Evolutionary conservation across 257 asterid genomes (phyloP).

Genomic region (Plantago major): DNA sequence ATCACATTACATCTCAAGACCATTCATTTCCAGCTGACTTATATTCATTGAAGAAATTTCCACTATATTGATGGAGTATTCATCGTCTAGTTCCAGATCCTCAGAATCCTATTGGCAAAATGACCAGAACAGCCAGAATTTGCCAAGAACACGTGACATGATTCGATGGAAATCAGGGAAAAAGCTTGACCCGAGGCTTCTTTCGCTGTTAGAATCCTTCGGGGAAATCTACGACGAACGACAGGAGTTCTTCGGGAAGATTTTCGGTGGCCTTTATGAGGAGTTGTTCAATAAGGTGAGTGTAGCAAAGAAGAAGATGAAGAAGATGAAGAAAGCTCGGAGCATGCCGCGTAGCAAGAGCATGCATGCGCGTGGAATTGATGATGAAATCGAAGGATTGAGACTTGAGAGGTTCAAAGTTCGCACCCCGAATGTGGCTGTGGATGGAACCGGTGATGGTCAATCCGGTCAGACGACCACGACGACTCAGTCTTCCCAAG

Average conservation of each 20-base stretch:
- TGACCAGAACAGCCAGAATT: not conserved
- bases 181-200: conserved; percentile 35
- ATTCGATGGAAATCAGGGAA: conserved; percentile 57
- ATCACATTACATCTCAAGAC: no score
- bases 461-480: not conserved
- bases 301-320: conserved; percentile 23
- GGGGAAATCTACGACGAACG: conserved; percentile 35
- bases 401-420: conserved; percentile 40
- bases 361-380: conserved; percentile 32
- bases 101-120: no score
- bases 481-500: not conserved
- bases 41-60: no score
- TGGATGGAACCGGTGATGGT: conserved; percentile 18
- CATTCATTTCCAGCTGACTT: no score
- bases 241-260: conserved; percentile 34
- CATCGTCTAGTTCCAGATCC: no score
- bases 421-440: conserved; percentile 35
- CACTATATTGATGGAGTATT: no score
- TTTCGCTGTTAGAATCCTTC: conserved; percentile 34
- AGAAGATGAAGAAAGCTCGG: conserved; percentile 17
- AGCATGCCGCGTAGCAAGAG: conserved; percentile 48
- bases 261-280: conserved; percentile 28
- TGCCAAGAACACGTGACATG: conserved; percentile 18
- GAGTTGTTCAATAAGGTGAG: conserved; percentile 40
- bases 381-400: conserved; percentile 16